Evolutionary conservation across 2,329 filamentous ascomycete species (phyloP).

Genomic region (Fusarium avenaceum): DNA sequence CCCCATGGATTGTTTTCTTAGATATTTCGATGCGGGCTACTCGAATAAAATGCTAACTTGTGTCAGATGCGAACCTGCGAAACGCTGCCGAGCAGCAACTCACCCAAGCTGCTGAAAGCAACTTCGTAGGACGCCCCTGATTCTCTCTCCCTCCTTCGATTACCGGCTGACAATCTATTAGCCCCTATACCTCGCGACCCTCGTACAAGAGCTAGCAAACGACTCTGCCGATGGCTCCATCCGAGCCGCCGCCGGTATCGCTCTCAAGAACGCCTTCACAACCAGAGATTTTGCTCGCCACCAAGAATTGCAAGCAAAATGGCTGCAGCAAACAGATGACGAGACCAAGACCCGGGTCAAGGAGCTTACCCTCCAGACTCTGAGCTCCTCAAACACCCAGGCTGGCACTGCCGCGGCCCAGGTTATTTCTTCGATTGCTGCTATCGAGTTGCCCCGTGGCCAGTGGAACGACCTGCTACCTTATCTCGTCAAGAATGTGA

Average conservation of each 20-base stretch:
- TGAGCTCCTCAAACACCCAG: constrained; percentile 82
- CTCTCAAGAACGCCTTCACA: constrained; percentile 98
- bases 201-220: constrained; percentile 94
- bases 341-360: constrained; percentile 91
- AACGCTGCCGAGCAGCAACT: constrained; percentile 95
- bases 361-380: constrained; percentile 87
- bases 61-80: constrained; percentile 86
- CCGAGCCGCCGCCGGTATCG: constrained; percentile 93
- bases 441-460: constrained; percentile 91
- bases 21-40: constrained; percentile 10
- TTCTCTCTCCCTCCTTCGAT: constrained; percentile 29
- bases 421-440: constrained; percentile 93
- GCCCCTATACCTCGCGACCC: constrained; percentile 92
- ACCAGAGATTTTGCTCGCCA: constrained; percentile 90
- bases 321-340: constrained; percentile 84
- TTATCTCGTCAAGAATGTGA: constrained; percentile 91
- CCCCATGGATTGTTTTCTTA: constrained; percentile 21
- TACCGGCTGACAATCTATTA: constrained; percentile 58
- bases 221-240: constrained; percentile 86
- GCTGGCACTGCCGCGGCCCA: constrained; percentile 92
- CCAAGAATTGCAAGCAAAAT: constrained; percentile 92
- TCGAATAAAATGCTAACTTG: constrained; percentile 52
- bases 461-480: constrained; percentile 96
- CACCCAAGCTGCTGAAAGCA: constrained; percentile 88
- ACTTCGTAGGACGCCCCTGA: constrained; percentile 79